These are phyloP conservation scores for Parastagonospora avenae DNA, from an alignment of 2,329 filamentous ascomycete species.

Conservation along the genomic window DNA sequence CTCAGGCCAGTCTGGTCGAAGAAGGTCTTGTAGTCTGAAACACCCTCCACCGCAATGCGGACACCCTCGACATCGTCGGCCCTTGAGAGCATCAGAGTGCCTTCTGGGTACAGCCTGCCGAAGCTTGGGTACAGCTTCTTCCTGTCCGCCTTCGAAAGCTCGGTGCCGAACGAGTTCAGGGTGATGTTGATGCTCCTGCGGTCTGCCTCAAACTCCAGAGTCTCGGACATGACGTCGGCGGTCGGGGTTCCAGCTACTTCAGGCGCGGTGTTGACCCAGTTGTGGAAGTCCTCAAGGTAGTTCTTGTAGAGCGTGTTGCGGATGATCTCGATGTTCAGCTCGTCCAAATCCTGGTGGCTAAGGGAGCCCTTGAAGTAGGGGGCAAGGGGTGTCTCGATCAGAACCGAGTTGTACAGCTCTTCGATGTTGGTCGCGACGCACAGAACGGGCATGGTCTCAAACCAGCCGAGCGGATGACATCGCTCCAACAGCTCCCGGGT, in stretches of 20 bases:
- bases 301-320: constrained; percentile 99
- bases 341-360: constrained; percentile 94
- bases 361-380: constrained; percentile 97
- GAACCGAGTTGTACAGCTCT: constrained; percentile 96
- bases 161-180: constrained; percentile 96
- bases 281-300: constrained; percentile 96
- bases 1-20: constrained; percentile 89
- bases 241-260: constrained; percentile 90
- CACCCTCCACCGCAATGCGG: constrained; percentile 87
- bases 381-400: constrained; percentile 94
- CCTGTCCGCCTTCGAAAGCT: constrained; percentile 89
- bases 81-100: constrained; percentile 89
- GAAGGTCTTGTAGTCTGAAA: constrained; percentile 92
- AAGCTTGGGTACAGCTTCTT: constrained; percentile 96
- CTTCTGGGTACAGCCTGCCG: constrained; percentile 89
- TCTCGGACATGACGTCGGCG: constrained; percentile 91
- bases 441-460: constrained; percentile 97
- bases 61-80: constrained; percentile 96
- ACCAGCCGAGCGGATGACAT: constrained; percentile 97
- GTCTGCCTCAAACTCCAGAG: constrained; percentile 96
- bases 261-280: constrained; percentile 87
- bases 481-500: constrained; percentile 92
- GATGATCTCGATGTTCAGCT: constrained; percentile 99
- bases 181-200: constrained; percentile 98
- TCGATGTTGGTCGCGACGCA: constrained; percentile 98